Evolutionary conservation across 495 filamentous ascomycete species (phyloP).

Genomic region (Hypomontagnella submonticulosa): DNA sequence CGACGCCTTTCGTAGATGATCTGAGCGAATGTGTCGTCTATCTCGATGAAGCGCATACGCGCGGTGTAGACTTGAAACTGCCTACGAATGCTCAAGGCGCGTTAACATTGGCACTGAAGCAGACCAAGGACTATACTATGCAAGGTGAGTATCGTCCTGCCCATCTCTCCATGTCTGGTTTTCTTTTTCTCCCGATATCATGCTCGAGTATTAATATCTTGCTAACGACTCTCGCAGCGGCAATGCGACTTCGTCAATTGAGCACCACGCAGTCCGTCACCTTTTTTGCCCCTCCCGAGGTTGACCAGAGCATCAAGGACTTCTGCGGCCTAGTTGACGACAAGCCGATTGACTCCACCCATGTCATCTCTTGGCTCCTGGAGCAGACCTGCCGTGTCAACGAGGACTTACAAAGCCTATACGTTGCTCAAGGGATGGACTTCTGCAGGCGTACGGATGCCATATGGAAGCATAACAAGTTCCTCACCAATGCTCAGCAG

Average conservation of each 20-base stretch:
- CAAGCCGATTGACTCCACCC: slow-evolving; percentile 29
- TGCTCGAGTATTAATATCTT: background rate
- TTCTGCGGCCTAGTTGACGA: slow-evolving; percentile 10
- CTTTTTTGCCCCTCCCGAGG: slow-evolving; percentile 57
- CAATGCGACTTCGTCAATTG: slow-evolving; percentile 58
- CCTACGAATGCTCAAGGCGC: slow-evolving; percentile 55
- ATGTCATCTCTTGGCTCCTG: slow-evolving; percentile 66
- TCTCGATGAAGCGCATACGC: slow-evolving; percentile 55
- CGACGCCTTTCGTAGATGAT: slow-evolving; percentile 57
- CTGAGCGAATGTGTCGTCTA: slow-evolving; percentile 54
- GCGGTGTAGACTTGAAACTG: slow-evolving; percentile 63
- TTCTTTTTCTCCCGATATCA: background rate
- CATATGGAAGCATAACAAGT: slow-evolving; percentile 36
- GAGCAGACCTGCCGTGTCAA: slow-evolving; percentile 68
- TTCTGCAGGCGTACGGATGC: slow-evolving; percentile 60
- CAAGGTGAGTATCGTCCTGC: slow-evolving; percentile 49
- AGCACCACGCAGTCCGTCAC: slow-evolving; percentile 49
- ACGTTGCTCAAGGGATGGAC: slow-evolving; percentile 66
- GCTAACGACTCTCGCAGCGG: slow-evolving; percentile 42
- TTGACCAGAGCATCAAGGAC: slow-evolving; percentile 60
- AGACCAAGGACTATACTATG: slow-evolving; percentile 62
- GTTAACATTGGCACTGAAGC: slow-evolving; percentile 58
- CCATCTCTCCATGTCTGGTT: background rate
- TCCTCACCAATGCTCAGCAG: slow-evolving; percentile 21
- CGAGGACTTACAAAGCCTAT: slow-evolving; percentile 66